phyloP scores from a whole-genome alignment of 164 flowering plant species.

The Euptelea pleiosperma region DNA sequence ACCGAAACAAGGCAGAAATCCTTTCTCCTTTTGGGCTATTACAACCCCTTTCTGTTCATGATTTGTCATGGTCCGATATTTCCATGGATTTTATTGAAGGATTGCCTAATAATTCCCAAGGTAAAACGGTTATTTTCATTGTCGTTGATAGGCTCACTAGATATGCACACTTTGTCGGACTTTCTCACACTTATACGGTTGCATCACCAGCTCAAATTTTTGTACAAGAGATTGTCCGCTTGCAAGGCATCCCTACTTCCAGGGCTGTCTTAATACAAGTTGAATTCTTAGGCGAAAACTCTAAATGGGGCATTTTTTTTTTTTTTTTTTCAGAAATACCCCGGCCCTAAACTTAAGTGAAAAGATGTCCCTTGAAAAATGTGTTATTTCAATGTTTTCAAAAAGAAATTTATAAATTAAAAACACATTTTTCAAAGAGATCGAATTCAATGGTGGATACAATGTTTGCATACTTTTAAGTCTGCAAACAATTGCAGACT shows the following conservation, averaged over 20 bases:
- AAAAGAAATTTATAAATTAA: no score
- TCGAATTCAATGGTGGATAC: no score
- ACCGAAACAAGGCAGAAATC: not conserved
- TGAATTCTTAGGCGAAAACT: no score
- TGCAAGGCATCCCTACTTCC: not conserved
- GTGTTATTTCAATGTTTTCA: no score
- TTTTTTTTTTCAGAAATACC: no score
- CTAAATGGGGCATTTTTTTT: no score
- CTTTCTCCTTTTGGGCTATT: not conserved
- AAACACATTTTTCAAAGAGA: no score
- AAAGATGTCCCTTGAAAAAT: no score
- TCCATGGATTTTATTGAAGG: not conserved
- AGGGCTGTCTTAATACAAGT: no score
- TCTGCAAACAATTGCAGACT: no score
- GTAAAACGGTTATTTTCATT: not conserved
- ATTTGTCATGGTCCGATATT: not conserved
- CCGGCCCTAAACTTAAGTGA: no score
- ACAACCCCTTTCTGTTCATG: not conserved
- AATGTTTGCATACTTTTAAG: no score
- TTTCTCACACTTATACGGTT: not conserved
- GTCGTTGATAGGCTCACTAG: not conserved
- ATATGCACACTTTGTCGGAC: not conserved
- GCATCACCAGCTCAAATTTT: not conserved
- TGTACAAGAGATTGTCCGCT: not conserved
- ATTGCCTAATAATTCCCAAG: not conserved